A percentile compares a stretch with the other conserved stretches of the same genome.
These are phyloP conservation scores for Phialemonium atrogriseum DNA, from an alignment of 2,329 filamentous ascomycete genomes.

Conservation along the genomic window DNA sequence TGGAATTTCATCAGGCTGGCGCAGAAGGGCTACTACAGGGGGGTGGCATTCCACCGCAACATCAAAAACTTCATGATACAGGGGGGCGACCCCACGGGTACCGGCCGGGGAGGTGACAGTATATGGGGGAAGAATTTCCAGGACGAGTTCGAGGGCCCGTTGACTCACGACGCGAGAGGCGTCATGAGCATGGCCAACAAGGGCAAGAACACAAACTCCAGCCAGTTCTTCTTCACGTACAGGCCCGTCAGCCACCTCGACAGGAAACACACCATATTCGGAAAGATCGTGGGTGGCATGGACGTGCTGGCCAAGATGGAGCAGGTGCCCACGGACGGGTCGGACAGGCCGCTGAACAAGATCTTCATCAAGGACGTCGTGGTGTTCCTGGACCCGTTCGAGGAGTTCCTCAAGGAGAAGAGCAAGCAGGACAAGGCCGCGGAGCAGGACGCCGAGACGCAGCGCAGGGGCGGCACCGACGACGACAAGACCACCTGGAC, in stretches of 20 bases:
- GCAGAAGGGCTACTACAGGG: constrained; percentile 83
- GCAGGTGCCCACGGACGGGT: constrained; percentile 64
- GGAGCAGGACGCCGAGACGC: constrained; percentile 52
- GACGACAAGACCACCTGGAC: constrained; percentile 95
- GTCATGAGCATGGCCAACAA: constrained; percentile 96
- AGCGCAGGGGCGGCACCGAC: constrained; percentile 62
- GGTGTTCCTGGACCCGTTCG: constrained; percentile 90
- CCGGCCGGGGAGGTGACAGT: constrained; percentile 79
- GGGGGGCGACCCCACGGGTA: constrained; percentile 88
- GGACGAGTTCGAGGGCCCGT: constrained; percentile 85
- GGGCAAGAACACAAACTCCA: constrained; percentile 94
- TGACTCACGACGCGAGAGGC: constrained; percentile 75
- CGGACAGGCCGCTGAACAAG: constrained; percentile 66
- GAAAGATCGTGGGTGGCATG: constrained; percentile 68
- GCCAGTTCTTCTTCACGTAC: constrained; percentile 92
- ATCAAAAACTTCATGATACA: constrained; percentile 98
- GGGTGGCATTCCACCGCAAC: constrained; percentile 82
- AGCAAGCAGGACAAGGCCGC: constrained; percentile 52
- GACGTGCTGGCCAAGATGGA: constrained; percentile 71
- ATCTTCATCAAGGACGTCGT: constrained; percentile 76
- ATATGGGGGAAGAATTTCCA: constrained; percentile 93
- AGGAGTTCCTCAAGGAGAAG: constrained; percentile 77
- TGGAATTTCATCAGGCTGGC: constrained; percentile 93
- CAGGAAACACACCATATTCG: constrained; percentile 96
- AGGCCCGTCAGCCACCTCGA: constrained; percentile 78